A percentile compares a stretch with the other conserved stretches of the same genome.
These are phyloP conservation scores for Inga laurina DNA, from an alignment of 306 rosid species.

Conservation along the genomic window DNA sequence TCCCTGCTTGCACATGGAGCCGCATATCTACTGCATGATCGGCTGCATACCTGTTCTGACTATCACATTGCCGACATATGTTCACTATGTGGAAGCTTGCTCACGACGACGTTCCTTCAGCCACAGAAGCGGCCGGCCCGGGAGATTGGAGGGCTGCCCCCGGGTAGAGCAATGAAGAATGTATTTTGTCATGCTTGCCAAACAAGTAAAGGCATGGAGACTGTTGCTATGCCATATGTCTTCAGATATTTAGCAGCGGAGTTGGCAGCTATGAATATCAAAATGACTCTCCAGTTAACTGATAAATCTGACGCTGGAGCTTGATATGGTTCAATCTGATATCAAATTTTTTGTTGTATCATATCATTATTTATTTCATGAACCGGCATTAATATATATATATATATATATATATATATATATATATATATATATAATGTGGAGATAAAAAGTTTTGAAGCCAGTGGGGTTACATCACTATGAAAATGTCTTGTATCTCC, in stretches of 20 bases:
- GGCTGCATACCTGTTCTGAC: constrained; percentile 93
- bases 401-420: neutral
- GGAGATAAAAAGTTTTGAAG: neutral
- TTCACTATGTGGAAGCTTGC: constrained; percentile 82
- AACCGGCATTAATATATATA: neutral
- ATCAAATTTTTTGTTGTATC: neutral
- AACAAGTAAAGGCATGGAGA: constrained; percentile 87
- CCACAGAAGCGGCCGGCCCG: constrained; percentile 50
- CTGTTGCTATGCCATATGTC: constrained; percentile 92
- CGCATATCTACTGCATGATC: constrained; percentile 84
- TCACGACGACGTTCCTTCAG: constrained; percentile 58
- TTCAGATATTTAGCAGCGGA: constrained; percentile 92
- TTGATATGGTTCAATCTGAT: constrained; percentile 31
- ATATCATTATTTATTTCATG: constrained; percentile 12
- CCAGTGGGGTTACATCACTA: neutral
- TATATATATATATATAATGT: neutral
- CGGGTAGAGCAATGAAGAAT: constrained; percentile 57
- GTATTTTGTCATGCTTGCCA: constrained; percentile 73
- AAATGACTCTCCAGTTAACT: constrained; percentile 69
- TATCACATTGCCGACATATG: constrained; percentile 92
- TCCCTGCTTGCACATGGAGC: constrained; percentile 99
- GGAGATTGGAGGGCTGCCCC: constrained; percentile 67
- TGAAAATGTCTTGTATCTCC: neutral
- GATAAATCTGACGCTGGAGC: constrained; percentile 35
- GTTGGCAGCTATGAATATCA: constrained; percentile 94